Percentiles rank a stretch among this genome's conserved stretches.
These are phyloP conservation scores for Phytophthora europaea DNA, from an alignment of 352 stramenopile genomes.

Conservation along the genomic window DNA sequence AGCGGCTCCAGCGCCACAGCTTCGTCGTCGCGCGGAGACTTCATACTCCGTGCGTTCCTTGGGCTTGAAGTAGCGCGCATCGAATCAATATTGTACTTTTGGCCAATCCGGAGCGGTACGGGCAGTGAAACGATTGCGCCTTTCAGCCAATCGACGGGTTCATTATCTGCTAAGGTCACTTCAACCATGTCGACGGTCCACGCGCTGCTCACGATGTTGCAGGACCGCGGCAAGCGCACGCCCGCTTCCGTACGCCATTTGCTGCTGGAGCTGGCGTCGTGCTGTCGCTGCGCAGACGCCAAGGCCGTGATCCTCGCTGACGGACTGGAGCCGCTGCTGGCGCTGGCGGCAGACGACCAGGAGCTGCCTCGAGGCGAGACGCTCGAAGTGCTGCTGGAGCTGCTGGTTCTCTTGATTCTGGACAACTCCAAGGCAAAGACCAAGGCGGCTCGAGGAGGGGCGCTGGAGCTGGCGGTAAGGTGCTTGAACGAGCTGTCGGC, in stretches of 20 bases:
- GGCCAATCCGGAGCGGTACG: constrained; percentile 7
- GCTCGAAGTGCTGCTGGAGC: constrained; percentile 55
- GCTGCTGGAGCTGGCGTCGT: constrained; percentile 49
- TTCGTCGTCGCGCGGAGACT: constrained; percentile 1
- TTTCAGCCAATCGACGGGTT: background rate
- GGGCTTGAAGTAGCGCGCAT: constrained; percentile 24
- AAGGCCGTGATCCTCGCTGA: constrained; percentile 41
- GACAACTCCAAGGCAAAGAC: constrained; percentile 31
- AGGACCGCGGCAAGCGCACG: constrained; percentile 38
- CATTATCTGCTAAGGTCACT: constrained; percentile 3
- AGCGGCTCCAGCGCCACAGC: constrained; percentile 34
- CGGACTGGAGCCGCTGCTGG: constrained; percentile 48
- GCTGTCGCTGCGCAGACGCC: constrained; percentile 49
- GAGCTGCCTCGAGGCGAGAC: constrained; percentile 20
- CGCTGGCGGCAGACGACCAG: constrained; percentile 21
- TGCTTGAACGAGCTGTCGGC: constrained; percentile 28
- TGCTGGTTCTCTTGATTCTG: constrained; percentile 47
- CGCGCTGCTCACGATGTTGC: constrained; percentile 51
- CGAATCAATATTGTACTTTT: constrained; percentile 4
- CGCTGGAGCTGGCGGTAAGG: constrained; percentile 40
- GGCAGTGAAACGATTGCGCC: constrained; percentile 2
- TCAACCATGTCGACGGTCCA: constrained; percentile 61
- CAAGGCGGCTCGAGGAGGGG: constrained; percentile 28
- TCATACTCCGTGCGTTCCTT: constrained; percentile 5
- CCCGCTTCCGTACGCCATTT: constrained; percentile 24